A percentile compares a stretch with the other conserved stretches of the same genome.
phyloP scores from a whole-genome alignment of 1,284 basidiomycete species.

The Leccinum subrobustum region DNA sequence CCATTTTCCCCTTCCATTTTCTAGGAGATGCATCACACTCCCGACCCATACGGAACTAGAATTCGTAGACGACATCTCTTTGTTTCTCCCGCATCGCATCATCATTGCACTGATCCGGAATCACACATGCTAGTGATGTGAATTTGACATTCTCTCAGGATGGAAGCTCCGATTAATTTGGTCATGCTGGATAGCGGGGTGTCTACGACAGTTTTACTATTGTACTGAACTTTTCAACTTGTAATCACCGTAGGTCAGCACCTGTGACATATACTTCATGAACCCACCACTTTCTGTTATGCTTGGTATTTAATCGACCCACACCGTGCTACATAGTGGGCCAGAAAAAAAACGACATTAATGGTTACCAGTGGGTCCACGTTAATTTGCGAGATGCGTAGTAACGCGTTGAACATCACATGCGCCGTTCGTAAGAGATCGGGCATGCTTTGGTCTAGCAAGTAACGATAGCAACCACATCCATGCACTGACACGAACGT shows the following conservation, averaged over 20 bases:
- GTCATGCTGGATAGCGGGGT: not conserved
- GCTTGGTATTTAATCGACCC: not conserved
- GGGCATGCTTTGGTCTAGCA: not conserved
- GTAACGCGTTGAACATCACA: not conserved
- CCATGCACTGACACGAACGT: not conserved
- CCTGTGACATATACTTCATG: not conserved
- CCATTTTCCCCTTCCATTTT: not conserved
- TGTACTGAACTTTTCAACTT: not conserved
- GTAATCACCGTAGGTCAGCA: conserved; percentile 7
- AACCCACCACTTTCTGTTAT: not conserved
- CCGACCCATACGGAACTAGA: conserved; percentile 4
- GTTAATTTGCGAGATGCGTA: not conserved
- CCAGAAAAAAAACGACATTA: not conserved
- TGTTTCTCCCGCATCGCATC: conserved; percentile 1
- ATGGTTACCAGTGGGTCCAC: not conserved
- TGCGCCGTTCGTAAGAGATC: not conserved
- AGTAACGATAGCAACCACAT: not conserved
- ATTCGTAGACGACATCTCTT: conserved; percentile 2
- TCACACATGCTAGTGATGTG: conserved; percentile 1
- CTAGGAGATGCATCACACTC: conserved; percentile 1
- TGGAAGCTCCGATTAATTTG: not conserved
- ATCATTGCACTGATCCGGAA: not conserved
- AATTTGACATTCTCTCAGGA: not conserved
- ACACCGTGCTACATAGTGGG: not conserved
- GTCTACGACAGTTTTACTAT: not conserved